These are phyloP conservation scores for Candida awuae DNA, from an alignment of 805 yeast species.

Conservation along the genomic window DNA sequence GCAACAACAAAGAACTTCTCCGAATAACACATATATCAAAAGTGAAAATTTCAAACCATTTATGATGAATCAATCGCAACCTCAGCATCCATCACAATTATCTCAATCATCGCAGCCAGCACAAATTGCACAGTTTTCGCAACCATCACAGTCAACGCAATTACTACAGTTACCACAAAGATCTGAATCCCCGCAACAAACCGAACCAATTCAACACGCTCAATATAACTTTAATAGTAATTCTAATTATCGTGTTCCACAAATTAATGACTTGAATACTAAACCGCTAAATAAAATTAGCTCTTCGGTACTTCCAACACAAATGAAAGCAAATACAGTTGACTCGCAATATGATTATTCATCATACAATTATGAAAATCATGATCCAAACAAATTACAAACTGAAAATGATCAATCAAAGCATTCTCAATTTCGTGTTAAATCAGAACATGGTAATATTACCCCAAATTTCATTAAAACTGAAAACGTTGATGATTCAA, in stretches of 20 bases:
- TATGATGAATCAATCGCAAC: background rate
- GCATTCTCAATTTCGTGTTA: background rate
- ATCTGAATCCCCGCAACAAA: too few relatives aligned
- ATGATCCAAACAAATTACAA: background rate
- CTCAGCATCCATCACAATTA: background rate
- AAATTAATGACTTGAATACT: too few relatives aligned
- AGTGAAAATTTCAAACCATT: background rate
- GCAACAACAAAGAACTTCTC: constrained; percentile 3
- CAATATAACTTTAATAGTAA: too few relatives aligned
- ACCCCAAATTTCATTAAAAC: too few relatives aligned
- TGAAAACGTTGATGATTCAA: too few relatives aligned
- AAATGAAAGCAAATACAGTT: background rate
- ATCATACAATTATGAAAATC: background rate
- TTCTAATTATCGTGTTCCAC: too few relatives aligned
- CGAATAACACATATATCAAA: too few relatives aligned
- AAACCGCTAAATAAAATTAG: too few relatives aligned
- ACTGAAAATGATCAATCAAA: background rate
- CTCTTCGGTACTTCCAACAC: background rate
- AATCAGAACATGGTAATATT: too few relatives aligned
- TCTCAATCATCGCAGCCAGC: constrained; percentile 4
- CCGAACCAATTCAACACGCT: too few relatives aligned
- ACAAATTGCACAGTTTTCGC: constrained; percentile 1
- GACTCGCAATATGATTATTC: background rate
- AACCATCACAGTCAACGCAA: too few relatives aligned
- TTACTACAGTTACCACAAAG: too few relatives aligned